Evolutionary conservation across 371 early-diverging fungal genomes (phyloP).

Genomic region (Apophysomyces sp.): DNA sequence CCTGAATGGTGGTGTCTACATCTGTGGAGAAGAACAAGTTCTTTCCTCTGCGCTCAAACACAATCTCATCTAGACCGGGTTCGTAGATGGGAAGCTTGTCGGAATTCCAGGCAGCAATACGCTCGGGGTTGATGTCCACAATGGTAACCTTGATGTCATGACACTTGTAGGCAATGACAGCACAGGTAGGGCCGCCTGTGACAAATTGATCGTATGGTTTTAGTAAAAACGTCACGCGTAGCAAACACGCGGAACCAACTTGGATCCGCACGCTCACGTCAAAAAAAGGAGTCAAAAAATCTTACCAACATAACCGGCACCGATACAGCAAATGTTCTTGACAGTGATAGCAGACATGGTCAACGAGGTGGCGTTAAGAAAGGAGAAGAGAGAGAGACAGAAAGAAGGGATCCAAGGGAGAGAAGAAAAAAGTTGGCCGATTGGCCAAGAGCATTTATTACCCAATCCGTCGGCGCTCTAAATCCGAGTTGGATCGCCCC

Average conservation of each 20-base stretch:
- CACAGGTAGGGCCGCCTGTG: constrained; percentile 92
- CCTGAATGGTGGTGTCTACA: constrained; percentile 70
- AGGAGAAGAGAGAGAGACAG: neutral
- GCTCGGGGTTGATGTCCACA: constrained; percentile 73
- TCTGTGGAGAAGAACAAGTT: constrained; percentile 88
- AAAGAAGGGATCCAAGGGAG: constrained; percentile 6
- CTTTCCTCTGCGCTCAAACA: constrained; percentile 66
- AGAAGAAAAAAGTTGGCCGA: constrained; percentile 1
- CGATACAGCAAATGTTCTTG: constrained; percentile 83
- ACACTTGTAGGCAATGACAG: constrained; percentile 90
- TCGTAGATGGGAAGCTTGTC: constrained; percentile 87
- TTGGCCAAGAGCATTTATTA: neutral
- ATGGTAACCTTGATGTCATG: constrained; percentile 89
- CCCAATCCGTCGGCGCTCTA: neutral
- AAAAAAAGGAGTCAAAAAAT: constrained; percentile 2
- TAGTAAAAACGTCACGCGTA: neutral
- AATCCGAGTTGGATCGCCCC: constrained; percentile 1
- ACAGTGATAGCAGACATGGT: constrained; percentile 35
- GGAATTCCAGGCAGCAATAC: constrained; percentile 91
- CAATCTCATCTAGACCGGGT: constrained; percentile 87
- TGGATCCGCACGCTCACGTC: neutral
- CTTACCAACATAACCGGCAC: constrained; percentile 95
- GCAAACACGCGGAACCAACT: too few relatives aligned
- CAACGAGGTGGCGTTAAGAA: too few relatives aligned
- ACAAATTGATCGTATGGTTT: neutral